These are phyloP conservation scores for Aspergillus sp. DNA, from an alignment of 2,329 filamentous ascomycete species.

Conservation along the genomic window DNA sequence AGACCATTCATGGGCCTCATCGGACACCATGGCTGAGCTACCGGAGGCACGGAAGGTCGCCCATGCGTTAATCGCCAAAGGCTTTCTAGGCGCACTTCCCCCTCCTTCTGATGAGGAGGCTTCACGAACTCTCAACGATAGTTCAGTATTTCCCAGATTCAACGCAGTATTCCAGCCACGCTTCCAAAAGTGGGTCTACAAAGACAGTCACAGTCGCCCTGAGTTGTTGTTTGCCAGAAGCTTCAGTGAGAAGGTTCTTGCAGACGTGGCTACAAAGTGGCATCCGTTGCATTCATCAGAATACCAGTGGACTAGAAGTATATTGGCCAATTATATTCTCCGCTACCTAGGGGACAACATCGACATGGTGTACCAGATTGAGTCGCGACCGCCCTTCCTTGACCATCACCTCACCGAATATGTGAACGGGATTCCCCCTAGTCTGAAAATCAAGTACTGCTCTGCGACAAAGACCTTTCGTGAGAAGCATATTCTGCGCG, in stretches of 20 bases:
- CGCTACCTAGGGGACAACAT: slow-evolving; percentile 22
- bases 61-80: background rate
- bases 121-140: slow-evolving; percentile 43
- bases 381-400: slow-evolving; percentile 34
- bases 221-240: slow-evolving; percentile 19
- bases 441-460: slow-evolving; percentile 30
- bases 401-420: slow-evolving; percentile 37
- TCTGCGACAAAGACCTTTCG: slow-evolving; percentile 28
- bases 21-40: slow-evolving; percentile 19
- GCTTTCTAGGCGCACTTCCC: background rate
- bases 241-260: slow-evolving; percentile 4
- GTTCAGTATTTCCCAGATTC: slow-evolving; percentile 39
- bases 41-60: slow-evolving; percentile 8
- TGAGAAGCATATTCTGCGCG: slow-evolving; percentile 56
- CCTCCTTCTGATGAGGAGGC: slow-evolving; percentile 28
- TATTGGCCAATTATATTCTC: slow-evolving; percentile 18
- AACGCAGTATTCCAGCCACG: slow-evolving; percentile 38
- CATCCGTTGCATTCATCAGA: slow-evolving; percentile 39
- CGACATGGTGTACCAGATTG: slow-evolving; percentile 33
- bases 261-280: slow-evolving; percentile 32
- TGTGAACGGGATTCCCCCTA: slow-evolving; percentile 32
- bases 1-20: slow-evolving; percentile 43
- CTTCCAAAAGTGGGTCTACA: slow-evolving; percentile 38
- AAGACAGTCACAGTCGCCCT: slow-evolving; percentile 11
- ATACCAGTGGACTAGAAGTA: slow-evolving; percentile 17